These are phyloP conservation scores for Solanum corneliomulleri DNA, from an alignment of 257 asterid genomes.

Conservation along the genomic window DNA sequence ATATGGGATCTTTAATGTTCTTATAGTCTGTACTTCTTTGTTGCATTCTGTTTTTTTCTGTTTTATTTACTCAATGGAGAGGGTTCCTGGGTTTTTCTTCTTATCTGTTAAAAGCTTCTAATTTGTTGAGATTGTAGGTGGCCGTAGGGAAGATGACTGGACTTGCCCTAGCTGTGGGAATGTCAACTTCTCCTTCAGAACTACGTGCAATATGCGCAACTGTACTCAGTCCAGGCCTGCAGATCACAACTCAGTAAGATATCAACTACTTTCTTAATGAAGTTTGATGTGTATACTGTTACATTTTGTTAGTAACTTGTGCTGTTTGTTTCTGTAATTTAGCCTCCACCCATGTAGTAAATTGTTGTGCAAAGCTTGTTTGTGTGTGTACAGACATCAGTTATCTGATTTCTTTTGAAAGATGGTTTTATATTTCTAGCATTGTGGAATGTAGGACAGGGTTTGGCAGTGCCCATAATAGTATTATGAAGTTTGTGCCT, in stretches of 20 bases:
- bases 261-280: background rate
- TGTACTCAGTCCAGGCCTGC: constrained; percentile 91
- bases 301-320: background rate
- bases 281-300: background rate
- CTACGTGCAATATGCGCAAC: constrained; percentile 85
- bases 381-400: background rate
- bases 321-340: background rate
- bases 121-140: constrained; percentile 36
- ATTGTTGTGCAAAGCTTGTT: background rate
- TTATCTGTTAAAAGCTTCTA: background rate
- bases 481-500: background rate
- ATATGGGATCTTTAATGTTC: background rate
- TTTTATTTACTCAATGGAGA: background rate
- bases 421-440: background rate
- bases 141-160: constrained; percentile 96
- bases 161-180: constrained; percentile 89
- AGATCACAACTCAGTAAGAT: constrained; percentile 63
- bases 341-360: background rate
- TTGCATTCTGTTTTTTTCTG: background rate
- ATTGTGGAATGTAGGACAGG: background rate
- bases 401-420: background rate
- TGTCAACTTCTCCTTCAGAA: constrained; percentile 81
- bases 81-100: background rate
- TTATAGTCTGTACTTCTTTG: background rate
- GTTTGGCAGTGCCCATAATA: background rate